A percentile compares a stretch with the other conserved stretches of the same genome.
These are phyloP conservation scores for Penicillium malachiteum DNA, from an alignment of 495 filamentous ascomycete species.

Conservation along the genomic window DNA sequence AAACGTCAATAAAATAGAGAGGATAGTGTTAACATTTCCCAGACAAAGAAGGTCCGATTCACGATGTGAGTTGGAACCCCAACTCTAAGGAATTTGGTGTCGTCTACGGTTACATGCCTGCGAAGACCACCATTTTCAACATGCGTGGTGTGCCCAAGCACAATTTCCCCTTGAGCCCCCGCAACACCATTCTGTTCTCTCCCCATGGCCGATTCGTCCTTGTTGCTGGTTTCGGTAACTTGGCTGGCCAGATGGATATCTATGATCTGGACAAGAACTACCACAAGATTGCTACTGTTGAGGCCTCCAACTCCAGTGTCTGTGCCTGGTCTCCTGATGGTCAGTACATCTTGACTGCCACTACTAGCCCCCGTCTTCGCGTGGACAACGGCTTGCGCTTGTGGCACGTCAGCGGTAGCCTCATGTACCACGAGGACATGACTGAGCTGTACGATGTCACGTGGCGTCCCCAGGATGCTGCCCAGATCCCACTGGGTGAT, in stretches of 20 bases:
- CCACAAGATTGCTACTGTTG: slow-evolving; percentile 86
- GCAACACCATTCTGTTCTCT: slow-evolving; percentile 95
- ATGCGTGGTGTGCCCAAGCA: slow-evolving; percentile 75
- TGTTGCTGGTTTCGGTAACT: slow-evolving; percentile 94
- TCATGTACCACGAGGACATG: slow-evolving; percentile 96
- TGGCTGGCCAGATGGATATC: slow-evolving; percentile 95
- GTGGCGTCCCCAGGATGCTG: slow-evolving; percentile 76
- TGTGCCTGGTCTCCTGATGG: slow-evolving; percentile 97
- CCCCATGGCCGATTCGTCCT: slow-evolving; percentile 89
- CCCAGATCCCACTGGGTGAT: slow-evolving; percentile 62
- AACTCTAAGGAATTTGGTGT: slow-evolving; percentile 97
- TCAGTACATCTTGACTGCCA: slow-evolving; percentile 91
- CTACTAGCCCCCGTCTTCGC: slow-evolving; percentile 87
- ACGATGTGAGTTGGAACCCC: slow-evolving; percentile 97
- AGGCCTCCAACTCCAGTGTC: slow-evolving; percentile 91
- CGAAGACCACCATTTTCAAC: slow-evolving; percentile 97
- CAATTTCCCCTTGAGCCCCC: slow-evolving; percentile 77
- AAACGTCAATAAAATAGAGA: background rate
- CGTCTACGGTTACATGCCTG: slow-evolving; percentile 95
- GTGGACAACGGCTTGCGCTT: slow-evolving; percentile 96
- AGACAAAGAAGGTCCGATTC: slow-evolving; percentile 98
- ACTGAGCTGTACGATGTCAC: slow-evolving; percentile 88
- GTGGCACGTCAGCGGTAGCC: slow-evolving; percentile 85
- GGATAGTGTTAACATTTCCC: background rate
- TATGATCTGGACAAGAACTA: slow-evolving; percentile 94